Conservation (phyloP, 2,329 filamentous ascomycete genomes). For the Trichoderma simmonsii region DNA sequence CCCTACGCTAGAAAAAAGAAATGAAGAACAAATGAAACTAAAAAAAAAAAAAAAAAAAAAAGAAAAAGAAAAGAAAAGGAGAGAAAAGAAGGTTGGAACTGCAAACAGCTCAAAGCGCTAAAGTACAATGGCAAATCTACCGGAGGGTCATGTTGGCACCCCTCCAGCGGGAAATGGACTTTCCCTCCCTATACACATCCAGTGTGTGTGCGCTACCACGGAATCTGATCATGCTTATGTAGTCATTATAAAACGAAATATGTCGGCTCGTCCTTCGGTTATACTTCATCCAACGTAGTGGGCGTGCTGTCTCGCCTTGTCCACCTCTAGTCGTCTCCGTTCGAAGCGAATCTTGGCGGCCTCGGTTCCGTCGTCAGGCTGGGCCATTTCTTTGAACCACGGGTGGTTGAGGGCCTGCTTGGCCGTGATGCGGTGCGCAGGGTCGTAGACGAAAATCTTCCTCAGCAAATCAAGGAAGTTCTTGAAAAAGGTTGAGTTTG, state of each 20-base stretch:
- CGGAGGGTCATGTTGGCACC: slow-evolving; percentile 20
- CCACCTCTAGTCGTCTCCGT: slow-evolving; percentile 44
- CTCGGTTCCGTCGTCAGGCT: slow-evolving; percentile 65
- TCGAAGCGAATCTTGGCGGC: slow-evolving; percentile 61
- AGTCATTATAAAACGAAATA: slow-evolving; percentile 27
- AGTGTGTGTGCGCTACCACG: slow-evolving; percentile 22
- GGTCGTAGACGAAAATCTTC: slow-evolving; percentile 68
- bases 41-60: background rate
- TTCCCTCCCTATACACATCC: slow-evolving; percentile 15
- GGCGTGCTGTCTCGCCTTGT: slow-evolving; percentile 25
- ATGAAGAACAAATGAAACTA: slow-evolving; percentile 19
- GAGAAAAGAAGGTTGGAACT: slow-evolving; percentile 22
- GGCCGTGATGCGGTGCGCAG: slow-evolving; percentile 61
- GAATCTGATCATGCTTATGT: slow-evolving; percentile 33
- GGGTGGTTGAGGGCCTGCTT: slow-evolving; percentile 64
- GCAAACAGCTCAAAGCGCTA: slow-evolving; percentile 27
- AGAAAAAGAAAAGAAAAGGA: background rate
- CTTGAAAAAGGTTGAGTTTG: slow-evolving; percentile 55
- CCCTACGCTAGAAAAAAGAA: slow-evolving; percentile 5
- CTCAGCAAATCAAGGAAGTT: slow-evolving; percentile 62
- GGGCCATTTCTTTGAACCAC: slow-evolving; percentile 63
- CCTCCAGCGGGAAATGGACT: slow-evolving; percentile 25
- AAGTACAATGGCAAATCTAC: slow-evolving; percentile 31
- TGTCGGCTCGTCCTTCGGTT: slow-evolving; percentile 14
- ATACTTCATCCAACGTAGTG: slow-evolving; percentile 29